A percentile compares a stretch with the other conserved stretches of the same genome.
Evolutionary conservation across 1,284 basidiomycete genomes (phyloP).

Genomic region (Austropuccinia psidii): DNA sequence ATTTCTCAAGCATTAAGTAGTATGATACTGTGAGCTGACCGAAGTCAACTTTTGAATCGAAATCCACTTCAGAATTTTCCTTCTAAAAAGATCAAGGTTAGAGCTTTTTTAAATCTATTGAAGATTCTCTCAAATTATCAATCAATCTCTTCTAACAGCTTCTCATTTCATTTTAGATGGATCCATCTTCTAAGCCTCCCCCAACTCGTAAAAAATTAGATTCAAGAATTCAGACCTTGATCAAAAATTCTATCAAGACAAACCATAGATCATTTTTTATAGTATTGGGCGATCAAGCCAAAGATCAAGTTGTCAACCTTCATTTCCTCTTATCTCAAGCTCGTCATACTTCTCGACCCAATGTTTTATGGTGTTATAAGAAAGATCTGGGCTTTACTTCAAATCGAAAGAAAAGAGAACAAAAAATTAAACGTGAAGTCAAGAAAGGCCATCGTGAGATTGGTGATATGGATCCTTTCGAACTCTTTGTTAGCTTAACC

Average conservation of each 20-base stretch:
- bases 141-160: too few relatives aligned
- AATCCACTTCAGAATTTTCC: too few relatives aligned
- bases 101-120: too few relatives aligned
- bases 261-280: slow-evolving; percentile 95
- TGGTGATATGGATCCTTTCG: slow-evolving; percentile 93
- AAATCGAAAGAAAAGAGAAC: slow-evolving; percentile 92
- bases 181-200: neutral
- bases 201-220: slow-evolving; percentile 22
- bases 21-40: too few relatives aligned
- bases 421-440: slow-evolving; percentile 87
- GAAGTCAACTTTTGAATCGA: too few relatives aligned
- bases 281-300: slow-evolving; percentile 86
- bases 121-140: too few relatives aligned
- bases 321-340: slow-evolving; percentile 49
- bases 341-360: slow-evolving; percentile 43
- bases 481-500: slow-evolving; percentile 96
- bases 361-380: slow-evolving; percentile 46
- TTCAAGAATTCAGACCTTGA: slow-evolving; percentile 31
- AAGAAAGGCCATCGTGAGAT: slow-evolving; percentile 88
- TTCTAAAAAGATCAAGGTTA: too few relatives aligned
- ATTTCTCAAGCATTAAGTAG: too few relatives aligned
- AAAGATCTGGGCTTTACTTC: slow-evolving; percentile 52
- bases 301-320: slow-evolving; percentile 93
- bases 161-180: too few relatives aligned
- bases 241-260: slow-evolving; percentile 37